Base-by-base conservation (phyloP, 192 early-diverging fungal species). In the Chytriomyces sp. region DNA sequence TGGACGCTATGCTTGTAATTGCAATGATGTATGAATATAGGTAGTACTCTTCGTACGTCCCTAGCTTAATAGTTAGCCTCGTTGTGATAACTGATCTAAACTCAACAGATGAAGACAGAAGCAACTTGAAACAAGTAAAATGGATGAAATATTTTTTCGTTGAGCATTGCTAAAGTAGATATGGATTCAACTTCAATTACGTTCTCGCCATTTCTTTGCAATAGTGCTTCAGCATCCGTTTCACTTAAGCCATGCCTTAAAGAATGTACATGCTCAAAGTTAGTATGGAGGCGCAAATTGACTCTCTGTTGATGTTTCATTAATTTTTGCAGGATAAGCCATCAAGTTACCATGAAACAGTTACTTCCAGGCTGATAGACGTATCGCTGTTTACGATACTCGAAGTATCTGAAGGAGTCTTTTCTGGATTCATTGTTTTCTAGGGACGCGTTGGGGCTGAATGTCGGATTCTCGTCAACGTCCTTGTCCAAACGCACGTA, bases 61-160 rank as follows among this genome's bases (percentile, higher is more conserved):
- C 69, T 75, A 52, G 19, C 77, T 19, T 2, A 52, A 12, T 32
- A 8, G n/a, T 49, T 49, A 49, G n/a, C 8, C 8, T 49, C n/a
- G n/a, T 12, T 49, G 44, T 12, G 53, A 61, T 61, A 59, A 59
- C 62, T 12, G 10, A 38, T 49, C n/a, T 64, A 41, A 28, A n/a
- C 22, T n/a, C 32, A 12, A 77, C 80, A 82, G 25, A 85, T 73
- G 6, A 82, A 12, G 7, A 81, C 75, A 17, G 83, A 82, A 12
- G 70, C 59, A 14, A 76, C 54, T 67, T 85, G 83, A 65, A 83
- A 85, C 12, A 83, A 6, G 52, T 85, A 85, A 52, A 85, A 85
- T 22, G 80, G 83, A 31, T 84, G 83, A 4, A 72, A 17, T 33
- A 82, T 17, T 53, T 84, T 84, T 40, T 80, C 77, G 0, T 64